phyloP scores from a whole-genome alignment of 2,329 filamentous ascomycete species.

The Pseudogymnoascus sp. region DNA sequence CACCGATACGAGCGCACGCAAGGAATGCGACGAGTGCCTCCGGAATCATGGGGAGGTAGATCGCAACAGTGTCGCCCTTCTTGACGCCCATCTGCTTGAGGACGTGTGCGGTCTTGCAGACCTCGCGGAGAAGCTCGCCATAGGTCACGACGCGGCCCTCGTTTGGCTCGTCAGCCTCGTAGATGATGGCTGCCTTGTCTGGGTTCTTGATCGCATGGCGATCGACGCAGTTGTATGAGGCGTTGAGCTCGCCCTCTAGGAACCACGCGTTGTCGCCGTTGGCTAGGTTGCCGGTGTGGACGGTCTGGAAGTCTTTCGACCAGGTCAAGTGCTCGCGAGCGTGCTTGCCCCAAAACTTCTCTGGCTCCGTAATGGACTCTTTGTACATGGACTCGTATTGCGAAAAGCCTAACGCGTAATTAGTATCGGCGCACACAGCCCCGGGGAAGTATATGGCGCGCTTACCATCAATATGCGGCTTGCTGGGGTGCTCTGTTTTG shows the following conservation, averaged over 20 bases:
- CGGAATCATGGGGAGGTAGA: conserved; percentile 98
- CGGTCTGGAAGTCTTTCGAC: conserved; percentile 86
- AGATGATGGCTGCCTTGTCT: conserved; percentile 91
- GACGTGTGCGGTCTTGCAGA: conserved; percentile 77
- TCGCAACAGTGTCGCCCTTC: conserved; percentile 94
- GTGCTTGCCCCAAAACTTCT: conserved; percentile 80
- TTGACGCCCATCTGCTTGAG: conserved; percentile 92
- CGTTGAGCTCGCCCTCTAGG: conserved; percentile 84
- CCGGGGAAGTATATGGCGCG: background rate
- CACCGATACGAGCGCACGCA: conserved; percentile 85
- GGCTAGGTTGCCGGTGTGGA: conserved; percentile 64
- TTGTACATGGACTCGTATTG: conserved; percentile 53
- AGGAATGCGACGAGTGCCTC: conserved; percentile 88
- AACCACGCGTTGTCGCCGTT: conserved; percentile 92
- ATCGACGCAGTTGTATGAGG: conserved; percentile 95
- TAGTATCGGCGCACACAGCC: background rate
- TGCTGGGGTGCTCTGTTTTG: conserved; percentile 54
- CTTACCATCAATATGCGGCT: conserved; percentile 58
- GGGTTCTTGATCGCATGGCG: conserved; percentile 94
- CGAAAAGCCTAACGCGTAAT: conserved; percentile 42
- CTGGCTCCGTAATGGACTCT: conserved; percentile 82
- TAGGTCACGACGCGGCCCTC: conserved; percentile 90
- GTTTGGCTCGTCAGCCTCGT: conserved; percentile 86
- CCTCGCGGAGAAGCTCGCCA: conserved; percentile 83
- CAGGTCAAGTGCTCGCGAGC: conserved; percentile 90